A percentile compares a stretch with the other conserved stretches of the same genome.
Evolutionary conservation across 192 early-diverging fungal genomes (phyloP).

Genomic region (Coemansia guatemalensis): DNA sequence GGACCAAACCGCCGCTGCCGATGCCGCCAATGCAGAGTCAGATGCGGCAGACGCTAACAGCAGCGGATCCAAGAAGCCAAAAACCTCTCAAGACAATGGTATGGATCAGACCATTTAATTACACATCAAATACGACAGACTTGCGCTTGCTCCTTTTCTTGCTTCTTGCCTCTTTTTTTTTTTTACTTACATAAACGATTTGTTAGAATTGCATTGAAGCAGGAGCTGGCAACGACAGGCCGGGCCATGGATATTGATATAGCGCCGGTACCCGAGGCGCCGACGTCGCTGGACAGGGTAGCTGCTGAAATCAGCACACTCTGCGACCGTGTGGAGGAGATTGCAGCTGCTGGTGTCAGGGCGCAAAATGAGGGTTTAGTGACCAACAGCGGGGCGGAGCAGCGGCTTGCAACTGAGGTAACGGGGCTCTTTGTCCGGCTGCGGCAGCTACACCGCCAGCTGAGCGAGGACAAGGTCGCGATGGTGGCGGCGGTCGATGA

Average conservation of each 20-base stretch:
- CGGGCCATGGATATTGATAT: constrained; percentile 13
- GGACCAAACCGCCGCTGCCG: constrained; percentile 16
- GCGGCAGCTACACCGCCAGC: constrained; percentile 37
- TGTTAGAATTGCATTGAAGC: background rate
- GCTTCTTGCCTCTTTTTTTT: background rate
- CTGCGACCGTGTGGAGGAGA: constrained; percentile 30
- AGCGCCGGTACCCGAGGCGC: background rate
- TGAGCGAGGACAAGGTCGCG: constrained; percentile 31
- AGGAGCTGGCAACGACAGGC: background rate
- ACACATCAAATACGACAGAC: background rate
- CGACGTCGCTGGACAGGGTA: constrained; percentile 8
- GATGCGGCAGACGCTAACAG: constrained; percentile 11
- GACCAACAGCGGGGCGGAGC: constrained; percentile 9
- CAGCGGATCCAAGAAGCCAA: constrained; percentile 30
- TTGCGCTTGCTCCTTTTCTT: background rate
- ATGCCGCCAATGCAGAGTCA: constrained; percentile 6
- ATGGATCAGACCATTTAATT: background rate
- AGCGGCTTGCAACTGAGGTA: constrained; percentile 19
- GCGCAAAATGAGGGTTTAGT: constrained; percentile 4
- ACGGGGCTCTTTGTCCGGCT: constrained; percentile 40
- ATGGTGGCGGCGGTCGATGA: constrained; percentile 23
- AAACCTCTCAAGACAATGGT: background rate
- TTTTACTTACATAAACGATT: background rate
- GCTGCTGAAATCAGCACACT: constrained; percentile 24
- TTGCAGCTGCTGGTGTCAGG: constrained; percentile 12